phyloP scores from a whole-genome alignment of 2,329 filamentous ascomycete genomes.

The Xylaria sp. region DNA sequence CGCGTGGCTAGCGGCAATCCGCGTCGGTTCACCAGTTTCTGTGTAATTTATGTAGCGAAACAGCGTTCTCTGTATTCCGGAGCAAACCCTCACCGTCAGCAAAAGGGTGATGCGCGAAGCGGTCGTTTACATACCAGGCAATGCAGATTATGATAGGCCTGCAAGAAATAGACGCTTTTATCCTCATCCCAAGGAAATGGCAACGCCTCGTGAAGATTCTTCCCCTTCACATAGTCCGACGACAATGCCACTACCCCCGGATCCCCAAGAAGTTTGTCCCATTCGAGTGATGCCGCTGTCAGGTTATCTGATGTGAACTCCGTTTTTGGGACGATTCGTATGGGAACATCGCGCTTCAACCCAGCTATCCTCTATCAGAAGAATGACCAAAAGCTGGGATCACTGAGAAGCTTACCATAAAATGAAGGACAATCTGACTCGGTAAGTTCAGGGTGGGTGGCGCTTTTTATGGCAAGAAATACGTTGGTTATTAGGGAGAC shows the following conservation, averaged over 20 bases:
- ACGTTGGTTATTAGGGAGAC: neutral
- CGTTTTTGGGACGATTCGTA: slow-evolving; percentile 1
- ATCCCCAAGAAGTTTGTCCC: neutral
- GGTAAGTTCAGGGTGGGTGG: neutral
- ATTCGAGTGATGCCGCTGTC: neutral
- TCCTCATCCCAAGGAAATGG: slow-evolving; percentile 20
- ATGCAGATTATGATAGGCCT: slow-evolving; percentile 22
- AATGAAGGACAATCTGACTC: slow-evolving; percentile 3
- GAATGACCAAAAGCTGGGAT: neutral
- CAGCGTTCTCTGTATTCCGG: slow-evolving; percentile 6
- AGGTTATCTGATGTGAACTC: slow-evolving; percentile 4
- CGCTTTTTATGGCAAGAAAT: neutral
- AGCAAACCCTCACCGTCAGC: neutral
- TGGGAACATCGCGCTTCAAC: slow-evolving; percentile 4
- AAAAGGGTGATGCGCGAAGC: neutral
- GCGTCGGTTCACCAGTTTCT: neutral
- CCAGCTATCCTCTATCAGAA: slow-evolving; percentile 4
- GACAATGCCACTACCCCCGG: neutral
- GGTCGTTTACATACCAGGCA: slow-evolving; percentile 11
- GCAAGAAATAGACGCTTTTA: slow-evolving; percentile 21
- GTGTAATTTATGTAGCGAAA: slow-evolving; percentile 22
- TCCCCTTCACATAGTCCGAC: slow-evolving; percentile 4
- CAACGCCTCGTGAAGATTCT: slow-evolving; percentile 9
- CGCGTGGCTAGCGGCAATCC: slow-evolving; percentile 9
- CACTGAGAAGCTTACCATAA: neutral